A percentile compares a stretch with the other conserved stretches of the same genome.
Evolutionary conservation across 495 filamentous ascomycete species (phyloP).

Genomic region (Diplogelasinospora grovesii): DNA sequence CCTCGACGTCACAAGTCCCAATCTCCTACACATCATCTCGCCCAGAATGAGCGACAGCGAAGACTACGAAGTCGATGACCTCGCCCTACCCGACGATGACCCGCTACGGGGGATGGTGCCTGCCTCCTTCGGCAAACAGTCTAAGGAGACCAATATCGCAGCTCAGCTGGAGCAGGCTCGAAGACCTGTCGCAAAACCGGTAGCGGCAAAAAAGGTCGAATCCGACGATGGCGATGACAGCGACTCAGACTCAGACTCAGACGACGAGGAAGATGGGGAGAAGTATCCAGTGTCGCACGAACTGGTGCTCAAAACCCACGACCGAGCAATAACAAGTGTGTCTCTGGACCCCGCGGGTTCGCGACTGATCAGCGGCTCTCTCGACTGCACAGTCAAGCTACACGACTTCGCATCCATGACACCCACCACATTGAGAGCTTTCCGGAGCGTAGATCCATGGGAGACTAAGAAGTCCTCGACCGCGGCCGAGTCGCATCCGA

Average conservation of each 20-base stretch:
- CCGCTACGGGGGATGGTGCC: constrained; percentile 78
- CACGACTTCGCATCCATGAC: constrained; percentile 97
- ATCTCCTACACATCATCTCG: not conserved
- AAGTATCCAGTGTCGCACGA: constrained; percentile 93
- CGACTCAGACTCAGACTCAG: constrained; percentile 46
- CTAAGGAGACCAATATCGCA: constrained; percentile 62
- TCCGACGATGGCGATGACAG: constrained; percentile 45
- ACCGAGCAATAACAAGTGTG: constrained; percentile 75
- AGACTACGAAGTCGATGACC: constrained; percentile 50
- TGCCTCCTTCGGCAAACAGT: constrained; percentile 78
- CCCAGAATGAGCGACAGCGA: constrained; percentile 56
- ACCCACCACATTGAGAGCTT: constrained; percentile 83
- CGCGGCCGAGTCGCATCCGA: constrained; percentile 73
- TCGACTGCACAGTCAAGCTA: constrained; percentile 83
- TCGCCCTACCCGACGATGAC: constrained; percentile 53
- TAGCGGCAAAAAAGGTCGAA: constrained; percentile 24
- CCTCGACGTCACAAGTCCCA: not conserved
- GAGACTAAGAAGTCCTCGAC: constrained; percentile 61
- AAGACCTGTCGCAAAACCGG: constrained; percentile 40
- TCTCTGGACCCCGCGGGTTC: constrained; percentile 80
- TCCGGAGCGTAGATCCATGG: constrained; percentile 86
- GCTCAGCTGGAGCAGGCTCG: constrained; percentile 74
- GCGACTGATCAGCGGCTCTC: constrained; percentile 79
- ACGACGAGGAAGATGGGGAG: constrained; percentile 66
- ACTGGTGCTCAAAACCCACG: constrained; percentile 84